phyloP scores from a whole-genome alignment of 768 basidiomycete species.

The Lentinula edodes region DNA sequence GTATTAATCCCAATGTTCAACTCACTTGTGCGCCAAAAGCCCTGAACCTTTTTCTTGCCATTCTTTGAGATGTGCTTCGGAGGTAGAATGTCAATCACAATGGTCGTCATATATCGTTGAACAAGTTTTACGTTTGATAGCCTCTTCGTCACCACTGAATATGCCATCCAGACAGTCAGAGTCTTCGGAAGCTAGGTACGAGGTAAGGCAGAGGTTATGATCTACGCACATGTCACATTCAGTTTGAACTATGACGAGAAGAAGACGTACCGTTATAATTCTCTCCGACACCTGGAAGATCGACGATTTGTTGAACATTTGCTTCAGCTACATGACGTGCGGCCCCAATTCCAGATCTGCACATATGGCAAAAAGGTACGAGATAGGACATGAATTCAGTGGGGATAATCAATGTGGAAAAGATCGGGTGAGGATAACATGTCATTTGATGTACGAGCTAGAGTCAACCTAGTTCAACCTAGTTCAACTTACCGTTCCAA shows the following conservation, averaged over 20 bases:
- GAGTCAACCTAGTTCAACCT: no score
- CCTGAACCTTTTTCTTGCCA: background rate
- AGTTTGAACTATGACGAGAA: background rate
- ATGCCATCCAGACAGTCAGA: conserved; percentile 28
- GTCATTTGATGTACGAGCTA: background rate
- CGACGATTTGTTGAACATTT: conserved; percentile 31
- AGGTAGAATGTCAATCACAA: background rate
- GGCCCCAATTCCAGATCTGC: conserved; percentile 46
- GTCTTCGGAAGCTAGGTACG: conserved; percentile 23
- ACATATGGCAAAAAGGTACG: background rate
- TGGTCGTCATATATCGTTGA: background rate
- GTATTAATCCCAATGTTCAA: background rate
- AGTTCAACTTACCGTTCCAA: conserved; percentile 18
- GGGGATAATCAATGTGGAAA: background rate
- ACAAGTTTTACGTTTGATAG: conserved; percentile 18
- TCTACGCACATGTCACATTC: background rate
- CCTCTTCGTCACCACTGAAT: conserved; percentile 19
- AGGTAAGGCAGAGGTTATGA: conserved; percentile 18
- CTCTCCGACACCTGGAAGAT: conserved; percentile 52
- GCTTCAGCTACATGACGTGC: conserved; percentile 25
- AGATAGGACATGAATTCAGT: background rate
- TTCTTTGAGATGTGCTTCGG: background rate
- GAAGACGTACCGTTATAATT: conserved; percentile 27
- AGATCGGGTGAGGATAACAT: background rate
- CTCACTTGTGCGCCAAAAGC: conserved; percentile 1